Base-by-base conservation (phyloP, 2,329 filamentous ascomycete genomes). In the Scleromitrula shiraiana region DNA sequence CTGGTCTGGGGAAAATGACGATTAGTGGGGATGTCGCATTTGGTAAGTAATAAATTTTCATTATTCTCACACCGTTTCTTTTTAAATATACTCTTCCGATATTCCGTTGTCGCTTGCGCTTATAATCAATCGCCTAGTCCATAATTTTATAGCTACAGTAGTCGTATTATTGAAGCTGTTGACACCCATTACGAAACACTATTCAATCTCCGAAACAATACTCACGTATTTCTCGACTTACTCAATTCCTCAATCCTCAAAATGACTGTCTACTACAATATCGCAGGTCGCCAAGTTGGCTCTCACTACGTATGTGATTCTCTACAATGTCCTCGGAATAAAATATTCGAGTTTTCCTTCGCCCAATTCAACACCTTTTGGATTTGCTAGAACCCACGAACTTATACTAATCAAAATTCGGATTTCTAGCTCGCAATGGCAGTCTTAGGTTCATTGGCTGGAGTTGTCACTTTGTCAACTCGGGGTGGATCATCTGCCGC, bases 271-370 rank as follows among this genome's bases (percentile, higher is more conserved):
- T 56, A 56, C 41, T 64, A 64, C 51, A 58, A 53, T 20, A 60
- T 64, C 41, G 56, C 57, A 43, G 62, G 62, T 53, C 57, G 57
- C 53, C 59, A 64, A 55, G 51, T 64, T 56, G 62, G 61, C 56
- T 64, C 62, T 39, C 62, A 64, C 54, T 55, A 53, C 33, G 62
- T 64, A 59, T 17, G 61, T 60, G 29, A n/a, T 30, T 36, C 33
- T 12, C 15, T 14, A 26, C 23, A 30, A 10, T 35, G 23, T 19
- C 37, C 37, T 22, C 15, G 43, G 24, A 29, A 35, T 41, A 54
- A 50, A 37, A 46, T 54, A 15, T 38, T 49, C 41, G 50, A 50
- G 49, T 50, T 50, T 54, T 50, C 29, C 19, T 36, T 41, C 23
- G 12, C n/a, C 39, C 49, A 50, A 56, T 54, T 55, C 44, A 42